phyloP scores from a whole-genome alignment of 2,329 filamentous ascomycete species.

The Trichoderma sp. region DNA sequence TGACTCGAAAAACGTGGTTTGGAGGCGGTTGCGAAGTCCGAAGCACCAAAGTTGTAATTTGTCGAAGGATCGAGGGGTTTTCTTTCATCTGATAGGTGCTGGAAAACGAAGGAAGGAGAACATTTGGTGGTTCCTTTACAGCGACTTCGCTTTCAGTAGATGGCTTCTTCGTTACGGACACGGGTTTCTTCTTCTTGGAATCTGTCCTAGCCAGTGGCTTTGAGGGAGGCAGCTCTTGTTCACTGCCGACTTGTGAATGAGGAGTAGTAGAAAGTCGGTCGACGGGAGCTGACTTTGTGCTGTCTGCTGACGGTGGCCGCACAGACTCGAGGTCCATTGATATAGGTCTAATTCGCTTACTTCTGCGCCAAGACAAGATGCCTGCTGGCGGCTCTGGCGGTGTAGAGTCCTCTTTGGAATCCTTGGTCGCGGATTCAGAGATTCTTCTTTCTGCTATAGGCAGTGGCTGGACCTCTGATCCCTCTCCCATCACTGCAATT shows the following conservation, averaged over 20 bases:
- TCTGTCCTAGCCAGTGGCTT: constrained; percentile 21
- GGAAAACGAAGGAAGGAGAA: constrained; percentile 69
- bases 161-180: constrained; percentile 24
- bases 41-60: constrained; percentile 61
- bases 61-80: constrained; percentile 69
- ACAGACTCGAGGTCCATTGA: constrained; percentile 50
- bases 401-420: constrained; percentile 30
- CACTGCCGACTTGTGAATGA: not conserved
- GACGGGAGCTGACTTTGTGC: constrained; percentile 6
- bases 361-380: constrained; percentile 41
- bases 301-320: constrained; percentile 30
- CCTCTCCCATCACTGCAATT: constrained; percentile 59
- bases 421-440: constrained; percentile 39
- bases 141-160: constrained; percentile 26
- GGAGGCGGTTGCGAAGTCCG: constrained; percentile 57
- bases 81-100: constrained; percentile 68
- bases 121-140: constrained; percentile 55
- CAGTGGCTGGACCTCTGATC: constrained; percentile 57
- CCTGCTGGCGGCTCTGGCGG: constrained; percentile 35
- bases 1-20: constrained; percentile 71
- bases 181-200: constrained; percentile 26
- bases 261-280: not conserved
- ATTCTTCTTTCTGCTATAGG: constrained; percentile 49
- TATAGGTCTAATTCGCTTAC: constrained; percentile 48
- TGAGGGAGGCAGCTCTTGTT: constrained; percentile 17